Evolutionary conservation across 2,329 filamentous ascomycete species (phyloP), one percentile per base, ranked within the genome.

Genomic region (Cladosporium sp.): DNA sequence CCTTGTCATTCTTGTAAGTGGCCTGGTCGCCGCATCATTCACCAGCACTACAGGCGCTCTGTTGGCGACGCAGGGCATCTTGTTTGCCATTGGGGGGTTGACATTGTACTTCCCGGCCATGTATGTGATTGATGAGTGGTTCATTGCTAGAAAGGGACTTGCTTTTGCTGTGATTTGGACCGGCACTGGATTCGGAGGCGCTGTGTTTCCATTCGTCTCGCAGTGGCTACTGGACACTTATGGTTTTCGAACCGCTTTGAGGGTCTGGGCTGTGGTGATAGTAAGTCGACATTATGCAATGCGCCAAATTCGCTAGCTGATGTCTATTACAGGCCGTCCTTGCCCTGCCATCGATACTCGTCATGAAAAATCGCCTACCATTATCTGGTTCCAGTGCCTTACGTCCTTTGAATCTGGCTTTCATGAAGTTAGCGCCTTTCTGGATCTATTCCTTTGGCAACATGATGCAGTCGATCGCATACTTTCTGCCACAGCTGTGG

Each of bases 101-200:
- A 63, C 80, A 1, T 61, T 78, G 4, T 82, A 71, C 62, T 77
- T 63, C n/a, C 76, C 75, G 0, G 71, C 72, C 2, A 71, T 78
- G 14, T 64, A 75, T 38, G 75, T 74, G 52, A 63, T 80, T 19
- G 77, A 80, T 53, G 75, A 80, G 59, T 84, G 64, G 72, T 81
- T 80, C 64, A 67, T 79, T n/a, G 67, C 65, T 11, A 66, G 71
- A 16, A 75, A 77, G 59, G 77, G 77, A 1, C 69, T 81, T 34
- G 77, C 77, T 1, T 77, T 74, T 59, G 77, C 77, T 5, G 71
- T 73, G 7, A 75, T 77, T 56, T 63, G 72, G 66, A 58, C 68
- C 64, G 59, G 71, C 0, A 70, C 72, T 5, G 76, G 75, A 2
- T 58, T 73, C 6, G 72, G 72, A 5, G 75, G 76, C 1, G 68